Evolutionary conservation across 78 protist genomes (phyloP).

Genomic region (Dictyostelium firmibasis): DNA sequence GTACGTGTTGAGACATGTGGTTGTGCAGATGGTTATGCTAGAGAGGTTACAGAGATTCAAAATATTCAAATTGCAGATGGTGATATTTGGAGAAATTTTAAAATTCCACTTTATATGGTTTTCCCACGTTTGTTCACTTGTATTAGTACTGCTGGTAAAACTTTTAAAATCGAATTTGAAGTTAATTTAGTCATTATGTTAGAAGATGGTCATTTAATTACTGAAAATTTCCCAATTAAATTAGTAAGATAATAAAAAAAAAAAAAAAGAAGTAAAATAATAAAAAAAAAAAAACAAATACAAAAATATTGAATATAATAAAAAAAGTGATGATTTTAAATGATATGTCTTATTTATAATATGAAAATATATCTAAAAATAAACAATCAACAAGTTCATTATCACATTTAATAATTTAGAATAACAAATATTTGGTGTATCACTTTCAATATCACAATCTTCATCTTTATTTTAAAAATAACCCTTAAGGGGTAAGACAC

Average conservation of each 20-base stretch:
- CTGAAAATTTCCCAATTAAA: conserved; percentile 95
- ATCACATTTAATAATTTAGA: background rate
- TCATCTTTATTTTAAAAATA: background rate
- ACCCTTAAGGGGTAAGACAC: background rate
- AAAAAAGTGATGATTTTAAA: too few species aligned
- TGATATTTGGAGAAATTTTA: conserved; percentile 79
- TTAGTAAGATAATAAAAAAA: conserved; percentile 47
- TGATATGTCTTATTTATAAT: too few species aligned
- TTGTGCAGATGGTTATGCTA: conserved; percentile 83
- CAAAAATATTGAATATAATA: background rate
- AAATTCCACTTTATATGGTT: conserved; percentile 92
- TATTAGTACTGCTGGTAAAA: conserved; percentile 75
- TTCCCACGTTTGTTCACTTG: conserved; percentile 96
- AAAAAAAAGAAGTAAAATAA: background rate
- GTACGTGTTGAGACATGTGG: conserved; percentile 94
- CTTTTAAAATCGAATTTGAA: conserved; percentile 83
- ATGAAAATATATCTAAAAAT: too few species aligned
- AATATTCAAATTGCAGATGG: conserved; percentile 94
- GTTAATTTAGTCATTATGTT: conserved; percentile 90
- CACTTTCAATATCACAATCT: background rate
- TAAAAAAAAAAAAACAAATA: background rate
- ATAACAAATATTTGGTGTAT: background rate
- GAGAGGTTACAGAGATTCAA: conserved; percentile 79
- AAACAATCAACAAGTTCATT: too few species aligned
- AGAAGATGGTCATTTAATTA: conserved; percentile 86